Conservation (phyloP, 1,284 basidiomycete genomes). For the Boletus sp. region DNA sequence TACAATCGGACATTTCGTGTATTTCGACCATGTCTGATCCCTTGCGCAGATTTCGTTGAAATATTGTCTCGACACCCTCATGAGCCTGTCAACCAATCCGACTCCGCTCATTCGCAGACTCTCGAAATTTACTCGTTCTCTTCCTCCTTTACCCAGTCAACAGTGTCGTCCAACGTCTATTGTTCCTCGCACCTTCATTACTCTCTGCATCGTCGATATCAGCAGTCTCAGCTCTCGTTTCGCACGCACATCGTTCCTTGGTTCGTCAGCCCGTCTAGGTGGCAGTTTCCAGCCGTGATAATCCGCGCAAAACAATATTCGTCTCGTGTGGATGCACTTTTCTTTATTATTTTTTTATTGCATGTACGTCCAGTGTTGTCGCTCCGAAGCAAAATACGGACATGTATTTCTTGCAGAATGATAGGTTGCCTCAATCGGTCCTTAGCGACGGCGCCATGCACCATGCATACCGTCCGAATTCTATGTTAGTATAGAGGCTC, state of each 20-base stretch:
- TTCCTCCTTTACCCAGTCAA: background rate
- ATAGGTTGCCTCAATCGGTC: constrained; percentile 4
- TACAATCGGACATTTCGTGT: background rate
- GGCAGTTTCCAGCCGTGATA: background rate
- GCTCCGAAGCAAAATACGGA: constrained; percentile 8
- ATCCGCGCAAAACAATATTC: constrained; percentile 8
- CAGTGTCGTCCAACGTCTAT: constrained; percentile 1
- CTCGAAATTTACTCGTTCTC: background rate
- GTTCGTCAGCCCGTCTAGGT: background rate
- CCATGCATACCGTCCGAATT: constrained; percentile 1
- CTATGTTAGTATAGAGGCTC: constrained; percentile 3
- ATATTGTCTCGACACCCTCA: background rate
- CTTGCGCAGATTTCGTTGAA: background rate
- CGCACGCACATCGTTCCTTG: constrained; percentile 7
- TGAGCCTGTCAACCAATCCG: background rate
- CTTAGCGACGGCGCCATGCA: constrained; percentile 4
- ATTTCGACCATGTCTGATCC: constrained; percentile 5
- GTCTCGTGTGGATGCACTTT: constrained; percentile 16
- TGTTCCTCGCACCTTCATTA: constrained; percentile 6
- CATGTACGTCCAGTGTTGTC: constrained; percentile 19
- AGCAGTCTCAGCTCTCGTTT: constrained; percentile 3
- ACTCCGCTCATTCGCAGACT: constrained; percentile 1
- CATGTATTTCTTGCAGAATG: constrained; percentile 22
- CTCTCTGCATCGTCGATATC: constrained; percentile 6
- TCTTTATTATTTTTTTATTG: constrained; percentile 17